These are phyloP conservation scores for Acrodontium crateriforme DNA, from an alignment of 2,329 filamentous ascomycete species.

Conservation along the genomic window DNA sequence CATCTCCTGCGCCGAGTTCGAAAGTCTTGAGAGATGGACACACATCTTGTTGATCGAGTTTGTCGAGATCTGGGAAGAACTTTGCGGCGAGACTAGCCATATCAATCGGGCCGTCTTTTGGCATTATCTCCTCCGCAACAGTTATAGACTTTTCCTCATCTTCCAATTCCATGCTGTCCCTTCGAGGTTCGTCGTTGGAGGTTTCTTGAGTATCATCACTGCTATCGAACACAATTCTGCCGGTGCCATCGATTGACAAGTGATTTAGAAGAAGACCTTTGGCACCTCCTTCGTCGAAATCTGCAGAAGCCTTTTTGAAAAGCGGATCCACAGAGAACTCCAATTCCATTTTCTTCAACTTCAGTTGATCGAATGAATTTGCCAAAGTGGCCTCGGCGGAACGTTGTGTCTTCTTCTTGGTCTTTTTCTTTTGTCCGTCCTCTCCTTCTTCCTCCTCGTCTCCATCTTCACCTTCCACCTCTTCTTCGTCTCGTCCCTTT, in stretches of 20 bases:
- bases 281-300: conserved; percentile 95
- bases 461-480: conserved; percentile 41
- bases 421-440: conserved; percentile 40
- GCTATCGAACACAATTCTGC: conserved; percentile 94
- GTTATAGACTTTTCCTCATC: conserved; percentile 29
- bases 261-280: conserved; percentile 93
- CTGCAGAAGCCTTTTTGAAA: conserved; percentile 98
- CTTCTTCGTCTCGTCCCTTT: conserved; percentile 44
- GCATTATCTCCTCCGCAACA: conserved; percentile 22
- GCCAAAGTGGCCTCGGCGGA: conserved; percentile 90
- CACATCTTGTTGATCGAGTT: conserved; percentile 74
- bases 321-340: conserved; percentile 93
- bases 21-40: conserved; percentile 92
- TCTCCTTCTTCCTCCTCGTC: conserved; percentile 47
- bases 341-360: conserved; percentile 93
- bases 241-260: conserved; percentile 82
- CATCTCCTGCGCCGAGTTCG: conserved; percentile 74
- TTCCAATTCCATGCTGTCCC: conserved; percentile 27
- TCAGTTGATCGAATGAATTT: conserved; percentile 71
- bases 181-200: conserved; percentile 20
- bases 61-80: conserved; percentile 72
- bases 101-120: conserved; percentile 61
- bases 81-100: conserved; percentile 57
- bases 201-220: conserved; percentile 65
- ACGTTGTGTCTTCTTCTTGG: conserved; percentile 59